Base-by-base conservation (phyloP, 352 stramenopile genomes). In the Phytopythium chamaehyphon region DNA sequence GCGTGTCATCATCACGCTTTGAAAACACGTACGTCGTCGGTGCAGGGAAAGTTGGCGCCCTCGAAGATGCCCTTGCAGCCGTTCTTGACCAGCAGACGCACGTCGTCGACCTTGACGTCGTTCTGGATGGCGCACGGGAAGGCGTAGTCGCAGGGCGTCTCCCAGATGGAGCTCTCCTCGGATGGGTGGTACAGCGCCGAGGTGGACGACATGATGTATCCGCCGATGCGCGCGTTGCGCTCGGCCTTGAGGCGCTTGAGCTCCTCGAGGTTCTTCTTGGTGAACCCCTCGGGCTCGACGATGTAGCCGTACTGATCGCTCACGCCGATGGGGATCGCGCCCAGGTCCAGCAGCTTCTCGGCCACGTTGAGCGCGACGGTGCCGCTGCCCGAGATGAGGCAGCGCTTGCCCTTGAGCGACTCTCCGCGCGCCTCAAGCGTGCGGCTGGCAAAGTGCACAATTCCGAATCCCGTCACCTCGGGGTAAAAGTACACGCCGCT, bases 121-220 rank as follows among this genome's bases (percentile, higher is more conserved):
- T 97, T 93, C 69, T 98, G 90, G 31, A 88, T 90, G n/a, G 93
- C 95, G 62, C 93, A 98, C 31, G 96, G 93, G 62, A 99, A 98
- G 48, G 88, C 94, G 57, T 98, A 88, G 72, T 99, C 96, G 61
- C 93, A 98, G 15, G 76, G 64, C n/a, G 88, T 85, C 23, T 86
- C 85, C 92, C 91, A 98, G 31, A 96, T 73, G 50, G 70, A 81
- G 37, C 77, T 59, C 42, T 89, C 82, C 53, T 93, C 76, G 6
- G 62, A 54, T 21, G 83, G 83, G 59, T 93, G 69, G 73, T 98
- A 98, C 54, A 74, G 75, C 40, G 87, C 90, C 53, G 69, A 90
- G 0, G 86, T 90, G 40, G 80, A 95, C 61, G 83, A 90, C 82
- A 94, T 93, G 62, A 94, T 91, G 69, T 95, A 96, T 40, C 71